Conservation (phyloP, 352 stramenopile genomes). For the Phytophthora sp. region DNA sequence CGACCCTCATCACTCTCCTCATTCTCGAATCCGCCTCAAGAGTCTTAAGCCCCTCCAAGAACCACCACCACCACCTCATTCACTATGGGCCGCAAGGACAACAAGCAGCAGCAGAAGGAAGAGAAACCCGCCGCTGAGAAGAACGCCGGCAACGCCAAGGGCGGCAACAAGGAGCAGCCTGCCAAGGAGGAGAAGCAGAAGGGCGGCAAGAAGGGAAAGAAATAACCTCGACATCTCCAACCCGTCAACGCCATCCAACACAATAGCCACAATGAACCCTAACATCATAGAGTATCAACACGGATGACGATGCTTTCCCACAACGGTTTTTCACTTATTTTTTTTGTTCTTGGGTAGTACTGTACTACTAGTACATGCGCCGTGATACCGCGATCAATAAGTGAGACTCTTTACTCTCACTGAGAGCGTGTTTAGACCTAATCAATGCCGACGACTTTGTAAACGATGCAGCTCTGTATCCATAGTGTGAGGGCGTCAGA, state of each 20-base stretch:
- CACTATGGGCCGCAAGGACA: constrained; percentile 45
- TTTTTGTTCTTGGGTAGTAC: too few species aligned
- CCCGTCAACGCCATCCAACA: not conserved
- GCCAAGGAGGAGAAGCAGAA: constrained; percentile 27
- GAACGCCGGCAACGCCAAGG: constrained; percentile 26
- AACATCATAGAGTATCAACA: not conserved
- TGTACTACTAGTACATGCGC: too few species aligned
- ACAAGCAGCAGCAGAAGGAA: constrained; percentile 27
- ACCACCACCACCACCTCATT: not conserved
- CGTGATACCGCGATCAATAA: not conserved
- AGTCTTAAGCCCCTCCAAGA: constrained; percentile 12
- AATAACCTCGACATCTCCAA: not conserved
- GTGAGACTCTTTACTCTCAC: too few species aligned
- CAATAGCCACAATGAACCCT: not conserved
- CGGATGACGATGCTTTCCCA: not conserved
- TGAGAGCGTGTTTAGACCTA: not conserved
- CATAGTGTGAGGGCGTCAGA: constrained; percentile 1
- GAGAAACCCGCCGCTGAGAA: constrained; percentile 26
- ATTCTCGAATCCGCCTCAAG: constrained; percentile 22
- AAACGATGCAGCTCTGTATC: constrained; percentile 1
- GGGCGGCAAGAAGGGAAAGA: constrained; percentile 25
- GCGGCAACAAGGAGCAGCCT: constrained; percentile 26
- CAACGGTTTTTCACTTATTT: not conserved
- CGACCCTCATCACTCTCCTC: too few species aligned
- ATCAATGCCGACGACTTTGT: not conserved